Percentiles rank a stretch among this genome's conserved stretches.
These are phyloP conservation scores for Ambispora gerdemannii DNA, from an alignment of 192 early-diverging fungal genomes.

Conservation along the genomic window DNA sequence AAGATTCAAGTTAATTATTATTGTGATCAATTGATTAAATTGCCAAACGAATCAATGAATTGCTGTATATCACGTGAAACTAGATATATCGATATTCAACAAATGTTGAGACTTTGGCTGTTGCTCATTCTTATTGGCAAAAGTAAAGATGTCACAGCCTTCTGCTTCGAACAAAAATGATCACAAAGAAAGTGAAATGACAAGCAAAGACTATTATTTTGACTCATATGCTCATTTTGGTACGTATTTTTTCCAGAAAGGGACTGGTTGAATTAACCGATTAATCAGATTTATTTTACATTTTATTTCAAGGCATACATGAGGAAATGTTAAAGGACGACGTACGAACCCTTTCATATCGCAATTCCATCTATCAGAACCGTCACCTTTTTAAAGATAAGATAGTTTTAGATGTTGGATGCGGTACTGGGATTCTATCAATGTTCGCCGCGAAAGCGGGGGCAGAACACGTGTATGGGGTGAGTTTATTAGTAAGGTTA, in stretches of 20 bases:
- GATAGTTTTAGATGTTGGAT: conserved; percentile 84
- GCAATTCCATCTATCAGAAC: conserved; percentile 81
- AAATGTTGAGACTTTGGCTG: too few species aligned
- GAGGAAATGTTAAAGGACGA: conserved; percentile 82
- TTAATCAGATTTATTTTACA: neutral
- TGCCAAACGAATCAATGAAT: too few species aligned
- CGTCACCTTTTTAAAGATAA: conserved; percentile 82
- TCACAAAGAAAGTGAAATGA: conserved; percentile 23
- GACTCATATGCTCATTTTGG: conserved; percentile 99
- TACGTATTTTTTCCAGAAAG: conserved; percentile 36
- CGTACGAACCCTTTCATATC: conserved; percentile 77
- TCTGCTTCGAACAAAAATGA: neutral
- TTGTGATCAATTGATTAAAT: too few species aligned
- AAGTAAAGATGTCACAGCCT: neutral
- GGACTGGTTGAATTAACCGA: neutral
- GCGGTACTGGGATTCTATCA: conserved; percentile 87
- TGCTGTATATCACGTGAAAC: too few species aligned
- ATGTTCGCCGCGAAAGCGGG: conserved; percentile 91
- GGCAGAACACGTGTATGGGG: conserved; percentile 61
- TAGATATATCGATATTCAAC: too few species aligned
- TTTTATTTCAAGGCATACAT: conserved; percentile 20
- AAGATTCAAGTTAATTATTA: too few species aligned
- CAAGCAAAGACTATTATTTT: conserved; percentile 89
- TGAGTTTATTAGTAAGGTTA: conserved; percentile 16
- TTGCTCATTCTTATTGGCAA: too few species aligned